Conservation (phyloP, 345 rosid genomes). For the Salix exigua region DNA sequence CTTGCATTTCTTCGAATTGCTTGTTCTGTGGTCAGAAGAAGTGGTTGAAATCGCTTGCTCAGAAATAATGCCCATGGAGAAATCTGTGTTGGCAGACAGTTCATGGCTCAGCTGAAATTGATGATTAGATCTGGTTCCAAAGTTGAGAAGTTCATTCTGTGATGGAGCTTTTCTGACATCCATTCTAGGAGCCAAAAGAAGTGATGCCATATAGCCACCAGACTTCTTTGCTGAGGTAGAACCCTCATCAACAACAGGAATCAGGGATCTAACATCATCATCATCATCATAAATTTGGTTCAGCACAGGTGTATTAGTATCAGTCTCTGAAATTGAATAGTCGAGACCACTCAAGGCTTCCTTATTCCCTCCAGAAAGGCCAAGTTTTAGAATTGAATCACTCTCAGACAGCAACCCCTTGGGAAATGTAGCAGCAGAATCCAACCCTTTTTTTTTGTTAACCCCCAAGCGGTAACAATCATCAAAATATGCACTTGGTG, state of each 20-base stretch:
- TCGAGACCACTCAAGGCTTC: slow-evolving; percentile 42
- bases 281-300: slow-evolving; percentile 28
- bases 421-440: slow-evolving; percentile 18
- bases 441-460: slow-evolving; percentile 40
- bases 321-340: slow-evolving; percentile 45
- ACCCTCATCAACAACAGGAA: slow-evolving; percentile 81
- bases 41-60: slow-evolving; percentile 52
- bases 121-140: slow-evolving; percentile 36
- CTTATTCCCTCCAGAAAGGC: slow-evolving; percentile 55
- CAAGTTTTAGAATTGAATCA: slow-evolving; percentile 68
- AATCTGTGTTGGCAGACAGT: slow-evolving; percentile 49
- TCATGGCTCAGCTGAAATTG: slow-evolving; percentile 45
- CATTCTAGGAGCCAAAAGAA: slow-evolving; percentile 65
- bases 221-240: slow-evolving; percentile 91
- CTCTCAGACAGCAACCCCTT: slow-evolving; percentile 44
- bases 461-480: slow-evolving; percentile 33
- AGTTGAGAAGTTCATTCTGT: slow-evolving; percentile 37
- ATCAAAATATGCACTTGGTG: slow-evolving; percentile 48
- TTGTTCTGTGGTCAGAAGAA: slow-evolving; percentile 46
- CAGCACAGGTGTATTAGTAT: slow-evolving; percentile 20
- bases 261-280: slow-evolving; percentile 28
- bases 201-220: slow-evolving; percentile 86
- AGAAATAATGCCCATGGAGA: slow-evolving; percentile 47
- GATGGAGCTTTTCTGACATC: slow-evolving; percentile 29
- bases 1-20: slow-evolving; percentile 65